phyloP scores from a whole-genome alignment of 441 rosid genomes.

The Rhodomyrtus psidioides region DNA sequence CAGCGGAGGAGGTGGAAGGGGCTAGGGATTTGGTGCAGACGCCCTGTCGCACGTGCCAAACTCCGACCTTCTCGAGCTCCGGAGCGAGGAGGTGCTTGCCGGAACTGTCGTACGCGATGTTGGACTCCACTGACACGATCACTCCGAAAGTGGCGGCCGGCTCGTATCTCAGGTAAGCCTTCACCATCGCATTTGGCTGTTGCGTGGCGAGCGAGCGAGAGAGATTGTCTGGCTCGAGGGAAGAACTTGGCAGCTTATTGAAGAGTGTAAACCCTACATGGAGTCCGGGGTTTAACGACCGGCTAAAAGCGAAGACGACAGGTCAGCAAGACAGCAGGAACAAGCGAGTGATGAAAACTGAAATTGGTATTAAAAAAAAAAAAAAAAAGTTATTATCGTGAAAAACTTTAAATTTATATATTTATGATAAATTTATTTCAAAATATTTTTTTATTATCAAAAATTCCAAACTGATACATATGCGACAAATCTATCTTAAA shows the following conservation, averaged over 20 bases:
- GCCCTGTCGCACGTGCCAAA: slow-evolving; percentile 95
- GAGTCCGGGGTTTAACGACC: not conserved
- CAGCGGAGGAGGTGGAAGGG: slow-evolving; percentile 39
- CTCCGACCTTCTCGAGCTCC: slow-evolving; percentile 72
- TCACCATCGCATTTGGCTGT: slow-evolving; percentile 47
- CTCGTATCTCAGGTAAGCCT: slow-evolving; percentile 78
- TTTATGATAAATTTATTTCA: no score
- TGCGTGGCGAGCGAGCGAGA: not conserved
- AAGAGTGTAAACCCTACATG: not conserved
- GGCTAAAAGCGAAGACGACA: not conserved
- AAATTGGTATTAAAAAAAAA: no score
- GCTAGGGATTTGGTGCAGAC: slow-evolving; percentile 53
- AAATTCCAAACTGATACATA: no score
- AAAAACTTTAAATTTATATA: no score
- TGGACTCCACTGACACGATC: slow-evolving; percentile 60
- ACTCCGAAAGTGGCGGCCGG: slow-evolving; percentile 79
- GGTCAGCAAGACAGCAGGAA: not conserved
- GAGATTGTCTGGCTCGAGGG: not conserved
- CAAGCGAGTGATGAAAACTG: not conserved
- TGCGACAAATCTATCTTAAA: no score
- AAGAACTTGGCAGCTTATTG: not conserved
- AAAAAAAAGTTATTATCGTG: no score
- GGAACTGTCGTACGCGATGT: slow-evolving; percentile 62
- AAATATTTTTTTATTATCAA: no score
- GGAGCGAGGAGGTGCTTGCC: slow-evolving; percentile 53